A percentile compares a stretch with the other conserved stretches of the same genome.
These are phyloP conservation scores for Fusarium ramigenum DNA, from an alignment of 2,329 filamentous ascomycete genomes.

Conservation along the genomic window DNA sequence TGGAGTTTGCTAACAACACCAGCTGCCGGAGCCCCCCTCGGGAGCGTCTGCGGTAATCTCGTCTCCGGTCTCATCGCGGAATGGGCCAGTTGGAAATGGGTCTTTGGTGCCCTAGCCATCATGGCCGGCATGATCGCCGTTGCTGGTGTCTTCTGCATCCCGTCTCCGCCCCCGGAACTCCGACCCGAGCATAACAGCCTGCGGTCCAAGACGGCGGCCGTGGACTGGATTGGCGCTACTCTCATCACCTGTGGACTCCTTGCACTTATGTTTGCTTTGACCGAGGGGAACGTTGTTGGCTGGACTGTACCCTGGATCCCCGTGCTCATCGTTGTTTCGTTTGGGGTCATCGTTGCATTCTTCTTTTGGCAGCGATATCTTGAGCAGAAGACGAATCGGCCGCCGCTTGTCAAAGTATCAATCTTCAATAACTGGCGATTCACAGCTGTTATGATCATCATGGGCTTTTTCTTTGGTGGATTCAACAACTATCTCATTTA, in stretches of 20 bases:
- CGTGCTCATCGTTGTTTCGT: slow-evolving; percentile 64
- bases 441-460: slow-evolving; percentile 70
- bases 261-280: slow-evolving; percentile 71
- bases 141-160: slow-evolving; percentile 68
- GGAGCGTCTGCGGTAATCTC: slow-evolving; percentile 71
- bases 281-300: slow-evolving; percentile 74
- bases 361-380: slow-evolving; percentile 66
- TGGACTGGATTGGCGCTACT: slow-evolving; percentile 74
- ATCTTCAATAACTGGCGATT: slow-evolving; percentile 69
- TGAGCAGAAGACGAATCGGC: slow-evolving; percentile 46
- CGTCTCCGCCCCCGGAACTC: slow-evolving; percentile 54
- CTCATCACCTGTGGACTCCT: slow-evolving; percentile 71
- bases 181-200: slow-evolving; percentile 35
- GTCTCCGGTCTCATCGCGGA: slow-evolving; percentile 70
- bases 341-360: slow-evolving; percentile 66
- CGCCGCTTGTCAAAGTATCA: slow-evolving; percentile 73
- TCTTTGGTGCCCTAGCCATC: slow-evolving; percentile 72
- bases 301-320: slow-evolving; percentile 73
- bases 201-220: slow-evolving; percentile 52
- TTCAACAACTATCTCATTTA: slow-evolving; percentile 76
- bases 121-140: slow-evolving; percentile 65
- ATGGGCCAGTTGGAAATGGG: slow-evolving; percentile 72
- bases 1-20: neutral
- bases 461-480: slow-evolving; percentile 71
- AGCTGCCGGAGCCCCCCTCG: slow-evolving; percentile 72